Evolutionary conservation across 1,284 basidiomycete genomes (phyloP), one percentile per base, ranked within the genome.

Genomic region (Cryptococcus sp.): DNA sequence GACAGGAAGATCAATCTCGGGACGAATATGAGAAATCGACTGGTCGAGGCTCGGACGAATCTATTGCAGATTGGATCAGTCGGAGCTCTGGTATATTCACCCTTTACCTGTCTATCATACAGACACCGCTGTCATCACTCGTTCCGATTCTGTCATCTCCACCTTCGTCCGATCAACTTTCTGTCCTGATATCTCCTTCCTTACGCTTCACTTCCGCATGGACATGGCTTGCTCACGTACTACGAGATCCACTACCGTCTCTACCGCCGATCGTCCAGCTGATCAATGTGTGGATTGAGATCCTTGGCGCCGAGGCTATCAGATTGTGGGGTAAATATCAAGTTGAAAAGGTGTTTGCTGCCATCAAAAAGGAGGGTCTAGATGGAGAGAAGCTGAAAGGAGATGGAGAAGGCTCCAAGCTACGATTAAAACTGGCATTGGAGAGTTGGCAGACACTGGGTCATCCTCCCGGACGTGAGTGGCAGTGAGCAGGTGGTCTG

Each of bases 1-100:
- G 71, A 55, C 62, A 58, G 13, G 59, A 78, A 72, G 72, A 68
- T n/a, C 76, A 79, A 66, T 70, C 80, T n/a, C 82, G 83, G 1
- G 80, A 71, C 3, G 80, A 82, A 15, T 82, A 83, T 56, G 79
- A 75, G 53, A 92, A 90, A 70, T 83, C 83, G 8, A 81, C 86
- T 61, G 92, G 93, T 5, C 74, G 72, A 10, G 67, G 63, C 0
- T 48, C 66, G 53, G 70, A 71, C 51, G 84, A 94, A 74, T 79
- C 81, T 0, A 70, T 77, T 14, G 77, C 82, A 14, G 87, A 90
- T 51, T 89, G 90, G 72, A 81, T 83, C 30, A 80, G 80, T 46
- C 84, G 95, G n/a, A 82, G 96, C 62, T 78, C 84, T 33, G 92
- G 91, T 5, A 83, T 94, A 47, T 82, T 91, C 80, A 84, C 92